These are phyloP conservation scores for Pisolithus thermaeus DNA, from an alignment of 1,284 basidiomycete genomes.

Conservation along the genomic window DNA sequence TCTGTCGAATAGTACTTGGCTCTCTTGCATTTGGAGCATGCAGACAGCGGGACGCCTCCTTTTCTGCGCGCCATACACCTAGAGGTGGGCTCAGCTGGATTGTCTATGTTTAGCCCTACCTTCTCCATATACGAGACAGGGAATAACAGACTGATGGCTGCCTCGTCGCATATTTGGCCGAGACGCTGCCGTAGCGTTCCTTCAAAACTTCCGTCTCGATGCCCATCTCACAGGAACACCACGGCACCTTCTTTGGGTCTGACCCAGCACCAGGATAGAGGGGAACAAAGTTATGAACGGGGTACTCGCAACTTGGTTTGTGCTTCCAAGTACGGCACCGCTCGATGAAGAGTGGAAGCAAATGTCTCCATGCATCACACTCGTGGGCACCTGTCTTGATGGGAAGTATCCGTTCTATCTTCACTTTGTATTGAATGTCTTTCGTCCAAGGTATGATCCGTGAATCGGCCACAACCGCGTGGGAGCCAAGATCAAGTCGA, in stretches of 20 bases:
- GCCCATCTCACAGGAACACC: slow-evolving; percentile 48
- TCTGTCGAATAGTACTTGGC: slow-evolving; percentile 36
- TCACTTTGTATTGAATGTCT: slow-evolving; percentile 4
- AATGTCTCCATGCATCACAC: slow-evolving; percentile 38
- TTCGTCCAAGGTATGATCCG: slow-evolving; percentile 34
- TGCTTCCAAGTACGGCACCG: slow-evolving; percentile 51
- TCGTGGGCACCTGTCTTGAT: slow-evolving; percentile 23
- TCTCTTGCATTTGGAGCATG: slow-evolving; percentile 34
- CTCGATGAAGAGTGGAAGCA: slow-evolving; percentile 43
- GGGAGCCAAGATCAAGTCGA: slow-evolving; percentile 38
- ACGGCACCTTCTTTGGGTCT: slow-evolving; percentile 28
- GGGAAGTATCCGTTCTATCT: slow-evolving; percentile 11
- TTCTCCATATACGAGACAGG: slow-evolving; percentile 39
- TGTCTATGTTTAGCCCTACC: slow-evolving; percentile 13
- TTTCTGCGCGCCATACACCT: slow-evolving; percentile 26
- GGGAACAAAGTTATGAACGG: slow-evolving; percentile 24
- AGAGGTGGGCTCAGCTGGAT: neutral
- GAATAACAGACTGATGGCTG: slow-evolving; percentile 45
- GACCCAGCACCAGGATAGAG: slow-evolving; percentile 18
- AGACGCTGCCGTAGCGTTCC: slow-evolving; percentile 22
- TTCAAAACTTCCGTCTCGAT: slow-evolving; percentile 29
- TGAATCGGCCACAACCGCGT: slow-evolving; percentile 41
- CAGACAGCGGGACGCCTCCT: slow-evolving; percentile 16
- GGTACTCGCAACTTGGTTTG: slow-evolving; percentile 40
- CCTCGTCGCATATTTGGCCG: slow-evolving; percentile 38